These are phyloP conservation scores for Penicillium cataractarum DNA, from an alignment of 495 filamentous ascomycete species.

Conservation along the genomic window DNA sequence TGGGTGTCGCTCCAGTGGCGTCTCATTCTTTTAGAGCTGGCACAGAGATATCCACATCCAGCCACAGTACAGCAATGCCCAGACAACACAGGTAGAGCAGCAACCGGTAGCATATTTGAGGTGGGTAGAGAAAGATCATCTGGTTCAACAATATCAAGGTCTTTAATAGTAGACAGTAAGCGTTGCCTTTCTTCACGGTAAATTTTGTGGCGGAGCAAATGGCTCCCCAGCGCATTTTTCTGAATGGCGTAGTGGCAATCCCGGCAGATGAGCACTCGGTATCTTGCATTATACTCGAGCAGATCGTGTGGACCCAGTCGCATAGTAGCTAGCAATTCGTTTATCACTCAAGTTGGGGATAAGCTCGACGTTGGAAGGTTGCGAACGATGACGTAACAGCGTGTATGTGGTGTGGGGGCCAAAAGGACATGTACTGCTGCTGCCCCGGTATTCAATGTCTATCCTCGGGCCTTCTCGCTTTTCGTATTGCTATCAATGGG, in stretches of 20 bases:
- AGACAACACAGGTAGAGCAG: not conserved
- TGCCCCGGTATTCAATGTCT: not conserved
- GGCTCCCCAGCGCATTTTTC: constrained; percentile 1
- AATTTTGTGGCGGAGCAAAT: not conserved
- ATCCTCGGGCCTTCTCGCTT: not conserved
- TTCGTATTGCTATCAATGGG: not conserved
- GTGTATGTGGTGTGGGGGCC: not conserved
- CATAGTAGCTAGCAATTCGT: not conserved
- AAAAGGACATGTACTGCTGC: not conserved
- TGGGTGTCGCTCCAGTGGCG: not conserved
- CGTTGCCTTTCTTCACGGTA: constrained; percentile 1
- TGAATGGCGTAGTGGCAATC: not conserved
- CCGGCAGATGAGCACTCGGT: not conserved
- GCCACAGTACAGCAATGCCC: not conserved
- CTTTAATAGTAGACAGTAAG: not conserved
- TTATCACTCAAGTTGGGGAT: not conserved
- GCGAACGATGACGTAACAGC: not conserved
- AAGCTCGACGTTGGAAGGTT: not conserved
- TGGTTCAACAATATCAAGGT: not conserved
- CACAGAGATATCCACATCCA: not conserved
- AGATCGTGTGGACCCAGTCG: not conserved
- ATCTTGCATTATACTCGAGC: not conserved
- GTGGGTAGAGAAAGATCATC: not conserved
- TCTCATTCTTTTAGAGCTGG: not conserved
- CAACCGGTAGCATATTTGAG: not conserved